Percentiles rank a stretch among this genome's conserved stretches.
These are phyloP conservation scores for Eimeria praecox DNA, from an alignment of 169 alveolate genomes.

Conservation along the genomic window DNA sequence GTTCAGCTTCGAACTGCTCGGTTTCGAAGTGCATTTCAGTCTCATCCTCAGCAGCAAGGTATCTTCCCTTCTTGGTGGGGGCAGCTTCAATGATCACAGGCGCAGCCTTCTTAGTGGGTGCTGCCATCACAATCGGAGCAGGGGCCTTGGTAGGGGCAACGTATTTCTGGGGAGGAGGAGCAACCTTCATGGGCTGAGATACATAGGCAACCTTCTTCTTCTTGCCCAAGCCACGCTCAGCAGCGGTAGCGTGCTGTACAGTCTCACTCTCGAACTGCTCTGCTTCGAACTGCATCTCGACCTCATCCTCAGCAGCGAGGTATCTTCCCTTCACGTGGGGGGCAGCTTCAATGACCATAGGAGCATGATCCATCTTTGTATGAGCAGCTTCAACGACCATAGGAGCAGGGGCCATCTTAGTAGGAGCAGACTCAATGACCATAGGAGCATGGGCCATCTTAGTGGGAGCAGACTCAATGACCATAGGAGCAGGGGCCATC, in stretches of 20 bases:
- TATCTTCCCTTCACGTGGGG: slow-evolving; percentile 37
- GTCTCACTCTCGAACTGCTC: background rate
- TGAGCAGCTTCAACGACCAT: slow-evolving; percentile 26
- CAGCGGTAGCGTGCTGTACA: no score
- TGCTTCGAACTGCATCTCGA: background rate
- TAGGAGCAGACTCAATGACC: slow-evolving; percentile 38
- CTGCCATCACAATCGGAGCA: no score
- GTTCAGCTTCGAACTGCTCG: no score
- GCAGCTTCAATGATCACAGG: background rate
- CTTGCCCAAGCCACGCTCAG: no score
- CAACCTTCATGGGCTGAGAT: no score
- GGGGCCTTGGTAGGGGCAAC: no score
- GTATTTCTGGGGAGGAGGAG: no score
- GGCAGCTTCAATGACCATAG: slow-evolving; percentile 42
- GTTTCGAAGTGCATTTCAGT: no score
- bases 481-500: slow-evolving; percentile 46
- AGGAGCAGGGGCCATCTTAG: slow-evolving; percentile 38
- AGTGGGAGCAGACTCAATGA: background rate
- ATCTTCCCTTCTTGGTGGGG: slow-evolving; percentile 15
- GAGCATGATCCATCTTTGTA: slow-evolving; percentile 33
- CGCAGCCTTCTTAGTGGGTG: background rate
- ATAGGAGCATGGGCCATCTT: slow-evolving; percentile 50
- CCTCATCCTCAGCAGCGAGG: slow-evolving; percentile 52
- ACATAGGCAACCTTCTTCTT: no score
- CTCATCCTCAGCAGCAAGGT: background rate